Conservation (phyloP, 768 basidiomycete genomes). For the Imleria badia region DNA sequence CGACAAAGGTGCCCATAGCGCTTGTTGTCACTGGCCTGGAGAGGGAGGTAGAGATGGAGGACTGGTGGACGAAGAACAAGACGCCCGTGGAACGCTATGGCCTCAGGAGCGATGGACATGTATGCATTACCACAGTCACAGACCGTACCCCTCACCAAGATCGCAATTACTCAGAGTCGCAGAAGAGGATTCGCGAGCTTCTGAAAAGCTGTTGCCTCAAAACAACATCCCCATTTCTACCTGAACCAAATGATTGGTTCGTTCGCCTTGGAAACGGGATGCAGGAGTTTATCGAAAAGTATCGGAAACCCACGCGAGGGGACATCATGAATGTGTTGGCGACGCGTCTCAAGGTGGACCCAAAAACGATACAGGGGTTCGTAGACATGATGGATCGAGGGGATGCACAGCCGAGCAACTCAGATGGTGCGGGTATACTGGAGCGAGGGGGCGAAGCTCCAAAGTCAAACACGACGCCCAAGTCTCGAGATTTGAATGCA, state of each 20-base stretch:
- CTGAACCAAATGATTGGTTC: neutral
- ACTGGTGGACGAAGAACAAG: slow-evolving; percentile 15
- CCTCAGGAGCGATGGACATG: slow-evolving; percentile 19
- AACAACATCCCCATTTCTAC: neutral
- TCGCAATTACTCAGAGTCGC: slow-evolving; percentile 14
- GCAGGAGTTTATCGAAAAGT: neutral
- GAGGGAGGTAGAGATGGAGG: too few relatives aligned
- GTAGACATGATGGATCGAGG: neutral
- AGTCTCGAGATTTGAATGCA: neutral
- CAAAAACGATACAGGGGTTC: neutral
- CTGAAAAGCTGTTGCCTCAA: neutral
- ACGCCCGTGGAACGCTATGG: neutral
- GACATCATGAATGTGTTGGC: neutral
- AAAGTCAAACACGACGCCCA: neutral
- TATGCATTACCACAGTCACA: slow-evolving; percentile 19
- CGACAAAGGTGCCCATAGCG: slow-evolving; percentile 32
- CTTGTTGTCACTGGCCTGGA: slow-evolving; percentile 37
- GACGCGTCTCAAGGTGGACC: neutral
- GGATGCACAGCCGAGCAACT: neutral
- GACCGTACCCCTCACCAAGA: neutral
- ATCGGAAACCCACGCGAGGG: neutral
- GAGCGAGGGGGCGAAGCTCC: neutral
- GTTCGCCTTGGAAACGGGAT: neutral
- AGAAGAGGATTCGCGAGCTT: slow-evolving; percentile 8
- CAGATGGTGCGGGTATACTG: neutral